These are phyloP conservation scores for Kluyveromyces sp. DNA, from an alignment of 1,139 yeast species.

Conservation along the genomic window DNA sequence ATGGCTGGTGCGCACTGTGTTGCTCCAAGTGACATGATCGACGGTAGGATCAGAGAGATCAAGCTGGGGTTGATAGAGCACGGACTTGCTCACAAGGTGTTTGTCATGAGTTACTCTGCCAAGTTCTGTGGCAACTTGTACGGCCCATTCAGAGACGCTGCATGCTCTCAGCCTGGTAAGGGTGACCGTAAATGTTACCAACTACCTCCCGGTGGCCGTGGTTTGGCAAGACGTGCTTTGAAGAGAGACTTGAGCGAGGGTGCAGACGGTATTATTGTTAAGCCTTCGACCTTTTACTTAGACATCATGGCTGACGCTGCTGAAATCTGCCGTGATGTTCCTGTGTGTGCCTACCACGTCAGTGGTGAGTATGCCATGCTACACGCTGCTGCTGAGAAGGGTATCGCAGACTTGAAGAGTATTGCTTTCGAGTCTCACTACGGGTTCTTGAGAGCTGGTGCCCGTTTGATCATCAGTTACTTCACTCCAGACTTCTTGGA, in stretches of 20 bases:
- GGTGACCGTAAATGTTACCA: constrained; percentile 95
- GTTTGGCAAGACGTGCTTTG: constrained; percentile 89
- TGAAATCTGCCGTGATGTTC: constrained; percentile 72
- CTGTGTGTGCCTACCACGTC: constrained; percentile 92
- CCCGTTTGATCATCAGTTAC: constrained; percentile 81
- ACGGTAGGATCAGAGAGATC: constrained; percentile 86
- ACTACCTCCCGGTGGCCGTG: constrained; percentile 87
- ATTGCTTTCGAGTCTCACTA: constrained; percentile 90
- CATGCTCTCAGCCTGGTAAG: constrained; percentile 79
- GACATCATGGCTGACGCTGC: constrained; percentile 88
- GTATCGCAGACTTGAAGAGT: constrained; percentile 76
- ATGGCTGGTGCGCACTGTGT: constrained; percentile 92
- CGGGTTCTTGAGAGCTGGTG: constrained; percentile 94
- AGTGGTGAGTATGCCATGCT: constrained; percentile 98
- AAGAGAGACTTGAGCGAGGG: constrained; percentile 85
- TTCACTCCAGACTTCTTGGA: constrained; percentile 94
- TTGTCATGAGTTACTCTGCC: constrained; percentile 91
- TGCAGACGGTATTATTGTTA: constrained; percentile 89
- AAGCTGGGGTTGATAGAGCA: constrained; percentile 77
- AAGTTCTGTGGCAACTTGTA: constrained; percentile 86
- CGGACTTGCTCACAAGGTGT: constrained; percentile 79
- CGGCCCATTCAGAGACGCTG: constrained; percentile 98
- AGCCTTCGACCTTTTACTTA: constrained; percentile 94
- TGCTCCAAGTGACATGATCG: constrained; percentile 98
- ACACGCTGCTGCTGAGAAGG: constrained; percentile 97